phyloP scores from a whole-genome alignment of 2,329 filamentous ascomycete genomes.

The Helotiales sp. region DNA sequence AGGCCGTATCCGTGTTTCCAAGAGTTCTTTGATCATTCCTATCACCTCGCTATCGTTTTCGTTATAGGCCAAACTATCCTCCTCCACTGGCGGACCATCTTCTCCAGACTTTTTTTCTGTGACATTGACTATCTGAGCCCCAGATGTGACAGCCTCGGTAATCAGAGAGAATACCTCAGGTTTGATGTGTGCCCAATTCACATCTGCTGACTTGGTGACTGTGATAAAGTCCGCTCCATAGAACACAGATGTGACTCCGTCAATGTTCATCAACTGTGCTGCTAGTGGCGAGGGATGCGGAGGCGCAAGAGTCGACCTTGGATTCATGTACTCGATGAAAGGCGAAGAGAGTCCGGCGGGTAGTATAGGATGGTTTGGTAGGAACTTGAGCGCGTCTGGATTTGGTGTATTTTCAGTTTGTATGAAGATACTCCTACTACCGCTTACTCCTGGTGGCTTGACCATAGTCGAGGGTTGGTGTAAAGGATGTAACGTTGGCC shows the following conservation, averaged over 20 bases:
- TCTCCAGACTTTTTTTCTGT: slow-evolving; percentile 60
- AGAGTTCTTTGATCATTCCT: slow-evolving; percentile 96
- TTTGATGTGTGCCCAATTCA: slow-evolving; percentile 92
- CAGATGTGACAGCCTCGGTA: slow-evolving; percentile 85
- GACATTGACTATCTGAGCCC: slow-evolving; percentile 76
- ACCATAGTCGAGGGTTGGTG: slow-evolving; percentile 41
- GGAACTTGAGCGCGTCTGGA: slow-evolving; percentile 92
- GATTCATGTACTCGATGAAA: slow-evolving; percentile 89
- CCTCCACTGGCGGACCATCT: slow-evolving; percentile 48
- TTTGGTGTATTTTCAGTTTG: slow-evolving; percentile 96
- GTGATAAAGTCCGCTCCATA: slow-evolving; percentile 97
- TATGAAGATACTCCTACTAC: slow-evolving; percentile 84
- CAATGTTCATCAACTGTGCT: slow-evolving; percentile 85
- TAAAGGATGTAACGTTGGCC: slow-evolving; percentile 44
- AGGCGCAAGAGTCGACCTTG: slow-evolving; percentile 82
- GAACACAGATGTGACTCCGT: slow-evolving; percentile 93
- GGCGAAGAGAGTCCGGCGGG: slow-evolving; percentile 70
- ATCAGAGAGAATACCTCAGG: slow-evolving; percentile 95
- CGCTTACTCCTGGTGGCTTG: slow-evolving; percentile 39
- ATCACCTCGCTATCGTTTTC: slow-evolving; percentile 93
- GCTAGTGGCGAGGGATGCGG: slow-evolving; percentile 91
- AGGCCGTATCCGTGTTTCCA: slow-evolving; percentile 92
- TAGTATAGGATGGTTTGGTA: slow-evolving; percentile 84
- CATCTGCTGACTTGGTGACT: slow-evolving; percentile 84
- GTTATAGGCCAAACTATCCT: slow-evolving; percentile 77